Base-by-base conservation (phyloP, 2,329 filamentous ascomycete species). In the Hirsutella minnesotensis region DNA sequence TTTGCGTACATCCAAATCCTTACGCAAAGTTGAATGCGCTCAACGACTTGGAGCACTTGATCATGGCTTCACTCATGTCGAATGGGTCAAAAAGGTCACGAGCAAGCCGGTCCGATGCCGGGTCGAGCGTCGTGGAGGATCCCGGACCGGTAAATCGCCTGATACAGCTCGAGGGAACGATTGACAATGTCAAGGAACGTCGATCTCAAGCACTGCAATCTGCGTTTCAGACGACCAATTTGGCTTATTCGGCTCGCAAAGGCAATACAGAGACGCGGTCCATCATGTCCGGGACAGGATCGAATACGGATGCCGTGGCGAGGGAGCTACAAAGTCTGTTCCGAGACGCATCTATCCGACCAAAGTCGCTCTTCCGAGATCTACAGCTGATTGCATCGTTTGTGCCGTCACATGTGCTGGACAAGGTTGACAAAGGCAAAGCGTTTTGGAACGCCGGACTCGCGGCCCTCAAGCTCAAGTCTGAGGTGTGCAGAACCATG, bases 371-470 rank as follows among this genome's bases (percentile, higher is more conserved):
- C 2, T 92, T 89, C 64, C 81, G 86, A 5, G 86, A 90, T 54
- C 61, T 92, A 38, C 86, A 92, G 56, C 86, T 80, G 49, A 81
- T 84, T 47, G 77, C 79, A 1, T 71, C 78, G 0, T 81, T 83
- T 53, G 76, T 83, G 3, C 73, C 79, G 5, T 60, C 77, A 1
- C 64, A 70, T 0, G 64, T 79, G 2, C 63, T 84, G 8, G 79
- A 83, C 53, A 73, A 71, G 50, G 74, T 75, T 0, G 78, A 81
- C 34, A 69, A 69, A 3, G 78, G 75, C 40, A 92, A 88, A 52
- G 86, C 89, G 0, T 96, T 96, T 59, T 86, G 88, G 76, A 86
- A 95, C 53, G 83, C 88, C 21, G 87, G 86, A 0, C 73, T 95
- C 5, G 90, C 92, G 0, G 88, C 90, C 2, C 70, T 95, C n/a